Evolutionary conservation across 2,329 filamentous ascomycete species (phyloP), one percentile per base, ranked within the genome.

Genomic region (Arthrobotrys megalospora): DNA sequence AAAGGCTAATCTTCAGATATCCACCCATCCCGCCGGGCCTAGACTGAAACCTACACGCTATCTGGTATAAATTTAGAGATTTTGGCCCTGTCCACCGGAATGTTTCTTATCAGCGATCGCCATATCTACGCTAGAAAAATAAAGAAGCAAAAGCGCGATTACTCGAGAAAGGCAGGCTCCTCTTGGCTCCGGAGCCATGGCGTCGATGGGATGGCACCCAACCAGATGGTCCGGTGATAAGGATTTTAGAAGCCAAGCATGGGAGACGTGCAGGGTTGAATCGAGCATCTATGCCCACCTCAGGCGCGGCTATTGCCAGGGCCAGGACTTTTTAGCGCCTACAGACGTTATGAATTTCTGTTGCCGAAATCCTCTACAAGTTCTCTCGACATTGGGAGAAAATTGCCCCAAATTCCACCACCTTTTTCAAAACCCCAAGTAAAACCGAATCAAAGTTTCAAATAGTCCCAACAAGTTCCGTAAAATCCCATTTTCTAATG

Each of bases 401-500:
- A 28, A 28, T 5, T 2, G 24, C 19, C 11, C 24, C 55, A 28
- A 43, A 41, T 43, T 16, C 55, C 8, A 7, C 14, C 16, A 43
- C 1, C 3, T 14, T 43, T 28, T 43, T 6, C 2, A 19, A 36
- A 28, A 28, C 2, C 24, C 19, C 10, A 3, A 28, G n/a, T 41
- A 14, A 28, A 28, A 32, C 14, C n/a, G 1, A 28, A 60, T 2
- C 36, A 21, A 38, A 2, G 19, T 21, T 19, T 28, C 16, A 11
- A 58, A 58, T n/a, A n/a, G 8, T 14, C 36, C 5, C 19, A 60
- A 43, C 19, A 19, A 7, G 14, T 38, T 24, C 7, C 55, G 21
- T 60, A 60, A 28, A 28, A 50, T 36, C 24, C n/a, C 19, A 52
- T 66, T 73, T 58, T 72, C 41, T 66, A 73, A 73, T 73, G 2